Evolutionary conservation across 176 grass and related monocot species (phyloP), one percentile per base, ranked within the genome.

Genomic region (Urochloa ruziziensis): DNA sequence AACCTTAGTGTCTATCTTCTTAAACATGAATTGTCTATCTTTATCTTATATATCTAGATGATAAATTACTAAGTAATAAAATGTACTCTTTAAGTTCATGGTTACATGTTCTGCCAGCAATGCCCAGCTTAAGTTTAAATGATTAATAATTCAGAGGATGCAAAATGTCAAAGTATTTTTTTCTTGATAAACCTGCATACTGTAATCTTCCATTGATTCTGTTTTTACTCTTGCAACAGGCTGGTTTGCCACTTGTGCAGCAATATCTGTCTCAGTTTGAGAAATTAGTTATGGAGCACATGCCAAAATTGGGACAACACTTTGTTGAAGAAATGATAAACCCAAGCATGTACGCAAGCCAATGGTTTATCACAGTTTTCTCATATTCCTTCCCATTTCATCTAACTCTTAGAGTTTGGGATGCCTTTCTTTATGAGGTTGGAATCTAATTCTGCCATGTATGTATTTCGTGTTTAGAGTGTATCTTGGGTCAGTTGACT

Each of bases 281-380:
- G 85, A 92, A 95, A 79, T 85, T 99, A 70, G 93, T 99, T 69
- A 80, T 86, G 19, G 96, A 99, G 42, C 77, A 83, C 69, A 87
- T 99, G 82, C 96, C 96, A 48, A 89, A 94, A 80, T 83, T 99
- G 85, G 96, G 93, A 48, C 79, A 89, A 48, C 93, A 99, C 88
- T 96, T 98, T 89, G 47, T 86, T 83, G 88, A 94, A 75, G 93
- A 99, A 86, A 99, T 96, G 93, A 91, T 99, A 84, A 96, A 90
- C 80, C 93, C 91, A 84, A 96, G 87, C 87, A 99, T 99, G 96
- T 99, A 98, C 87, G 93, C 89, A 52, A 98, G 96, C 27, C 93
- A 95, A 83, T 98, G 96, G 96, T 96, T 98, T 84, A 96, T 99
- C 79, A 96, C 96, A n/a, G 91, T 96, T 88, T 99, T 96, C 67